These are phyloP conservation scores for Kodamaea derodonti DNA, from an alignment of 1,139 yeast species.

Conservation along the genomic window DNA sequence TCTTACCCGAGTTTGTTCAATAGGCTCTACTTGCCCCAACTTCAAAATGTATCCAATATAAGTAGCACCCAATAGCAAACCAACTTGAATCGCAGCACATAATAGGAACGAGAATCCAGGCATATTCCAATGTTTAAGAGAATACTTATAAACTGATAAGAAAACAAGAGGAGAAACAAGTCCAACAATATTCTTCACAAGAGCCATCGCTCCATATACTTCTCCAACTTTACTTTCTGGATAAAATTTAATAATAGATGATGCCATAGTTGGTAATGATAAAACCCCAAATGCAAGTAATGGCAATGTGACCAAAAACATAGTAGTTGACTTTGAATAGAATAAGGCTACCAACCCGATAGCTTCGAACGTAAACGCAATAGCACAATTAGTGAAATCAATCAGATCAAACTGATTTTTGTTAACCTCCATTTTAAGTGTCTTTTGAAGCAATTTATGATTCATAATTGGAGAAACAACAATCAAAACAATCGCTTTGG, in stretches of 20 bases:
- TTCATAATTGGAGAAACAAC: conserved; percentile 33
- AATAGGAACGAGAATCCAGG: conserved; percentile 7
- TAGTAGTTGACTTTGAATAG: conserved; percentile 5
- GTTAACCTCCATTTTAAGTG: conserved; percentile 30
- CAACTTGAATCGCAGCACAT: conserved; percentile 1
- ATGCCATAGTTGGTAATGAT: conserved; percentile 43
- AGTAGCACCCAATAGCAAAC: neutral
- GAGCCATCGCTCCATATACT: conserved; percentile 50
- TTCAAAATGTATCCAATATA: conserved; percentile 4
- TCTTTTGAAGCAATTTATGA: conserved; percentile 23
- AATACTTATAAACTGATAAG: conserved; percentile 32
- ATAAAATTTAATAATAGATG: conserved; percentile 49
- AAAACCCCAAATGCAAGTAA: conserved; percentile 49
- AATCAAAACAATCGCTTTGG: conserved; percentile 33
- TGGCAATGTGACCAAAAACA: conserved; percentile 10
- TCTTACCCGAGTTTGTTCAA: neutral
- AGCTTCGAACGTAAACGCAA: conserved; percentile 35
- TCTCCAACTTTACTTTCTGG: conserved; percentile 47
- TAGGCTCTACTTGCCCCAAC: neutral
- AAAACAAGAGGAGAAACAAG: conserved; percentile 37
- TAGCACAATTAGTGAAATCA: conserved; percentile 40
- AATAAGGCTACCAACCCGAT: conserved; percentile 34
- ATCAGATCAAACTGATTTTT: conserved; percentile 47
- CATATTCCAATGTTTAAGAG: conserved; percentile 7
- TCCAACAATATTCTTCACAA: conserved; percentile 37